Evolutionary conservation across 2,329 filamentous ascomycete genomes (phyloP), one percentile per base, ranked within the genome.

Genomic region (Raffaelea deltoideospora): DNA sequence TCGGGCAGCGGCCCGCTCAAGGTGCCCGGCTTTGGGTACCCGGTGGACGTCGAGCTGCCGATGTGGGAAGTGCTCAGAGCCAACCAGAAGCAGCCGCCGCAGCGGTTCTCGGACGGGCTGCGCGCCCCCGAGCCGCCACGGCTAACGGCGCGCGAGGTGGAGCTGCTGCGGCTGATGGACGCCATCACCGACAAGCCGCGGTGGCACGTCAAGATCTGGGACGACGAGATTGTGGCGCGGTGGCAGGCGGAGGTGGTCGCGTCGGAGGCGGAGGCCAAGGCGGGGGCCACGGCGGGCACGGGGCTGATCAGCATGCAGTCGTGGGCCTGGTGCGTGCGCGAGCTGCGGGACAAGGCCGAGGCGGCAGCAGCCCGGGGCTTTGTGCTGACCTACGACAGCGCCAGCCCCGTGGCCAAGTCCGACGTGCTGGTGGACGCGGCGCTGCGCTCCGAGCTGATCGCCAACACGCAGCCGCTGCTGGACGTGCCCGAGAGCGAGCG

Each of bases 311-410:
- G 6, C 6, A 28, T n/a, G 27, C 14, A n/a, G 10, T 9, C 28
- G 23, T 31, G 8, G 14, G 2, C 21, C 19, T 23, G 52, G 49
- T 58, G 50, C 38, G 53, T 69, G 20, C 45, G 53, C 8, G 69
- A 73, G 43, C 56, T 74, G 0, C 56, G 53, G 11, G 59, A 59
- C 46, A 72, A 74, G 45, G 65, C 67, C 1, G 47, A 45, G n/a
- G 48, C 61, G n/a, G 60, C 61, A 40, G 49, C 59, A 35, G 39
- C 54, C 5, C 55, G 53, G 14, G 50, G 56, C 2, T 51, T 65
- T 10, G 47, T 69, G 9, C 54, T 56, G 5, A 57, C 63, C 1
- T 53, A 69, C 17, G 67, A 72, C 37, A 35, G 40, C 9, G 35
- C 40, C 7, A 39, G 43, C 28, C 56, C 58, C 23, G 54, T 72